Evolutionary conservation across 768 basidiomycete species (phyloP).

Genomic region (Mycena latifolia): DNA sequence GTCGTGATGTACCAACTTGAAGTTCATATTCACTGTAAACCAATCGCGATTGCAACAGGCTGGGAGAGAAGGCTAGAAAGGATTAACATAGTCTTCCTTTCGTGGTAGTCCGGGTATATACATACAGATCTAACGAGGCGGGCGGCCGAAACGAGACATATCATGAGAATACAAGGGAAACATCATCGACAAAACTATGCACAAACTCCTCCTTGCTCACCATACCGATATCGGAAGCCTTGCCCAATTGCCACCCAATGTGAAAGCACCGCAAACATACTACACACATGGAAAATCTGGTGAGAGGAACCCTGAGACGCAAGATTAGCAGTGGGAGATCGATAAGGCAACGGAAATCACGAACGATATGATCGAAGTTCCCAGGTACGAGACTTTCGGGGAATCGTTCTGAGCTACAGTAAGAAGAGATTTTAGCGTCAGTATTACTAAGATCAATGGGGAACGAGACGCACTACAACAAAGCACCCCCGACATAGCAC

Average conservation of each 20-base stretch:
- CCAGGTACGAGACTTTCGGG: slow-evolving; percentile 22
- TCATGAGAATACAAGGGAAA: too few relatives aligned
- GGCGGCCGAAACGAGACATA: too few relatives aligned
- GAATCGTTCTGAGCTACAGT: slow-evolving; percentile 24
- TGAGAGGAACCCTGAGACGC: slow-evolving; percentile 24
- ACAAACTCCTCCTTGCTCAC: slow-evolving; percentile 9
- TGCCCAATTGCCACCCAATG: slow-evolving; percentile 8
- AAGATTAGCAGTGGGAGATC: not conserved
- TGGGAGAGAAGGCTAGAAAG: too few relatives aligned
- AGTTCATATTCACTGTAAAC: not conserved
- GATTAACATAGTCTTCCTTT: too few relatives aligned
- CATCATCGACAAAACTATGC: not conserved
- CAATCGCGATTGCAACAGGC: not conserved
- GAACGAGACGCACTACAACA: slow-evolving; percentile 24
- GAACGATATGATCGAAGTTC: slow-evolving; percentile 3
- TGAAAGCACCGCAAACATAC: slow-evolving; percentile 25
- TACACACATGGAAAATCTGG: slow-evolving; percentile 32
- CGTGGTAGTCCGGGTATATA: too few relatives aligned
- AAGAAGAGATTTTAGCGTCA: not conserved
- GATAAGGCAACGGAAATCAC: not conserved
- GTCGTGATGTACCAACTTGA: too few relatives aligned
- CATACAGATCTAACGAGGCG: too few relatives aligned
- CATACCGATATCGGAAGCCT: slow-evolving; percentile 22
- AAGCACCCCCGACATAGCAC: slow-evolving; percentile 26
- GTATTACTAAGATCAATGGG: not conserved